These are phyloP conservation scores for Cudoniella acicularis DNA, from an alignment of 495 filamentous ascomycete species.

Conservation along the genomic window DNA sequence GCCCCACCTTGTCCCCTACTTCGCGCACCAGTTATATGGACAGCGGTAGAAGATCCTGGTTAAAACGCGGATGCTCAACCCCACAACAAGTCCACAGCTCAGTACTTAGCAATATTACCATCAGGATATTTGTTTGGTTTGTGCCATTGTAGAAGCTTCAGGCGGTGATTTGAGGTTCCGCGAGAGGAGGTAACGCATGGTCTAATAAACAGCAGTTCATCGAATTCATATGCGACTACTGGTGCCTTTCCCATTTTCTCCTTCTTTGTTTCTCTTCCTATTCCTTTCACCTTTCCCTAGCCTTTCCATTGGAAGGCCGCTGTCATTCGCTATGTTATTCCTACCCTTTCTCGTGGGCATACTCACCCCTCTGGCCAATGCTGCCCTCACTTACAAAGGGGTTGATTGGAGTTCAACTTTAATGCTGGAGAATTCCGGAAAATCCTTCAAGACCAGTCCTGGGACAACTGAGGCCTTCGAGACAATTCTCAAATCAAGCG, in stretches of 20 bases:
- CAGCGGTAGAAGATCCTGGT: neutral
- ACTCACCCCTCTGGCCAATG: constrained; percentile 5
- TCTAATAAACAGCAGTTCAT: neutral
- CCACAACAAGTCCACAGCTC: neutral
- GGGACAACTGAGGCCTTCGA: constrained; percentile 56
- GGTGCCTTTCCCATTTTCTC: neutral
- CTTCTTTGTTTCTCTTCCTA: neutral
- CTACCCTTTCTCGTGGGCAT: neutral
- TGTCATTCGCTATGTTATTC: neutral
- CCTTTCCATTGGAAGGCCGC: neutral
- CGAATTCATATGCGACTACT: neutral
- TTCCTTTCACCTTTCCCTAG: neutral
- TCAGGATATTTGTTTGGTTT: neutral
- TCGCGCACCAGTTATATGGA: neutral
- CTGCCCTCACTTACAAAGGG: constrained; percentile 59
- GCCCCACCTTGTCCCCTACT: neutral
- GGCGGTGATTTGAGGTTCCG: neutral
- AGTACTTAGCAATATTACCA: neutral
- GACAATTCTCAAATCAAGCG: constrained; percentile 56
- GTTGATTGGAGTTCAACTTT: constrained; percentile 71
- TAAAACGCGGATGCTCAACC: neutral
- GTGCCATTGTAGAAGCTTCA: neutral
- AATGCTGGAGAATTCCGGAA: constrained; percentile 58
- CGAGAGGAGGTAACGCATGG: neutral
- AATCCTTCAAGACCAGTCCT: constrained; percentile 53